Evolutionary conservation across 352 stramenopile genomes (phyloP).

Genomic region (Thraustochytrium sp.): DNA sequence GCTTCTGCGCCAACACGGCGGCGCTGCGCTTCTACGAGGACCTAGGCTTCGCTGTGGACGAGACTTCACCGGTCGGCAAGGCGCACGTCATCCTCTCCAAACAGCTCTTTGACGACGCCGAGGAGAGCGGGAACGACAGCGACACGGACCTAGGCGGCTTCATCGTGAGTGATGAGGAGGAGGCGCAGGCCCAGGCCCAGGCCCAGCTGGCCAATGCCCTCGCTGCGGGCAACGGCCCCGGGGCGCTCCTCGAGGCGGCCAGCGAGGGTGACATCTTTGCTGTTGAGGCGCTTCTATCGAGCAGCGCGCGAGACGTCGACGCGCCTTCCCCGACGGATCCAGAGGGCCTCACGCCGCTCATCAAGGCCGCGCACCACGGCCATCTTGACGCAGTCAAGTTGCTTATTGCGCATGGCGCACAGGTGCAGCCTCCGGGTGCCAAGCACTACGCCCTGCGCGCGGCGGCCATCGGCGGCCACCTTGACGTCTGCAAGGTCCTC

Average conservation of each 20-base stretch:
- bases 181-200: too few species aligned
- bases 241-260: too few species aligned
- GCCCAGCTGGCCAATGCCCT: too few species aligned
- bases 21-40: slow-evolving; percentile 46
- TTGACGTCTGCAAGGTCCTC: not conserved
- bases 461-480: not conserved
- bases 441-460: not conserved
- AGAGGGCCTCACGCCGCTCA: not conserved
- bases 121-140: not conserved
- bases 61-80: slow-evolving; percentile 33
- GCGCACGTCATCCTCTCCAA: not conserved
- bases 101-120: not conserved
- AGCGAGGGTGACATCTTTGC: too few species aligned
- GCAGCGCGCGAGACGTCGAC: too few species aligned
- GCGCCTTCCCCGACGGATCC: too few species aligned
- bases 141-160: too few species aligned
- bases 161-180: not conserved
- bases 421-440: not conserved
- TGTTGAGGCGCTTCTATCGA: too few species aligned
- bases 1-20: slow-evolving; percentile 43
- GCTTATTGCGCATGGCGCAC: not conserved
- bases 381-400: not conserved
- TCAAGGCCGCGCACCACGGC: not conserved
- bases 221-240: too few species aligned
- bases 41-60: slow-evolving; percentile 44